Conservation (phyloP, 2,329 filamentous ascomycete species). For the Furcasterigmium sp. region DNA sequence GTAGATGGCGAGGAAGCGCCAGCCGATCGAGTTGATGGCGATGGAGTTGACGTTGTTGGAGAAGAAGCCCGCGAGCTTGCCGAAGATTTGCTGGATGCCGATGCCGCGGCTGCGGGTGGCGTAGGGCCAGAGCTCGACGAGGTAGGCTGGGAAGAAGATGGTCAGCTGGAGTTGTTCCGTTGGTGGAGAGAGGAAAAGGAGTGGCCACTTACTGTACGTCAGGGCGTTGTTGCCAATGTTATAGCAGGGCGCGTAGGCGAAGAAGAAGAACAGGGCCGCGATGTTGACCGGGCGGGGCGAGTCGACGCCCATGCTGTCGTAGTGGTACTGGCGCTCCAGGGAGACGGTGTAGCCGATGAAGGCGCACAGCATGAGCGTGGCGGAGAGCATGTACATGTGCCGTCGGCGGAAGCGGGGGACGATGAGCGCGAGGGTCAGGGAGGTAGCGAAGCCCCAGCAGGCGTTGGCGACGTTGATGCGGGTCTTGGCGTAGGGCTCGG, state of each 20-base stretch:
- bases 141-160: slow-evolving; percentile 30
- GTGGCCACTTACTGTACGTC: slow-evolving; percentile 40
- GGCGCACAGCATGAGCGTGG: slow-evolving; percentile 41
- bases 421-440: slow-evolving; percentile 32
- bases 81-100: slow-evolving; percentile 41
- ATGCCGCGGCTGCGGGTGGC: slow-evolving; percentile 47
- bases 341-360: slow-evolving; percentile 49
- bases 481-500: slow-evolving; percentile 33
- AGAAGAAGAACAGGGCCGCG: slow-evolving; percentile 47
- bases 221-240: slow-evolving; percentile 57
- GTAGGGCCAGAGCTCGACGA: slow-evolving; percentile 55
- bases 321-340: slow-evolving; percentile 22
- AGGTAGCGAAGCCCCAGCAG: slow-evolving; percentile 38
- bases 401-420: slow-evolving; percentile 36
- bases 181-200: not conserved
- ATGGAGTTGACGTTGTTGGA: slow-evolving; percentile 18
- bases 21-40: slow-evolving; percentile 10
- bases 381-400: slow-evolving; percentile 44
- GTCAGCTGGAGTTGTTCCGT: not conserved
- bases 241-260: slow-evolving; percentile 47
- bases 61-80: slow-evolving; percentile 16
- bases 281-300: slow-evolving; percentile 20
- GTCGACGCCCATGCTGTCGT: not conserved
- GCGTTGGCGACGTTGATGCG: slow-evolving; percentile 41
- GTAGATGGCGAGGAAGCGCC: slow-evolving; percentile 16